Evolutionary conservation across 2,329 filamentous ascomycete genomes (phyloP), one percentile per base, ranked within the genome.

Genomic region (Hypoxylon sp.): DNA sequence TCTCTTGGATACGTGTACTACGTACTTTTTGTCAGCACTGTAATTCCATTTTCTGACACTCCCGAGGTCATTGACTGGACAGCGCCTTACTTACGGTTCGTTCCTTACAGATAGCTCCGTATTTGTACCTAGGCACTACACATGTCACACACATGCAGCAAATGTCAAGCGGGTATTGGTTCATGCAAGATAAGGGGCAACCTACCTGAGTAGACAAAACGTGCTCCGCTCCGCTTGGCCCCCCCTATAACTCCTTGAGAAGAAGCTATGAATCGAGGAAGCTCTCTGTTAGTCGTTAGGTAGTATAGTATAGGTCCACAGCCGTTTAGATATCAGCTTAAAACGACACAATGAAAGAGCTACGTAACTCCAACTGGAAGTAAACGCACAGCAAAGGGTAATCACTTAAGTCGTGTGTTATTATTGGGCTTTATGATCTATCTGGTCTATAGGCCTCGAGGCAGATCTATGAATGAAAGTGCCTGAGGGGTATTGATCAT

Each of bases 361-460:
- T 11, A 18, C 16, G 16, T 20, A 20, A 40, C 2, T 16, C n/a
- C 6, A 32, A n/a, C 36, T 28, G n/a, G 20, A 26, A 45, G 14
- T 24, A 28, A 36, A 16, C 36, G 30, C 45, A 57, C 20, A 38
- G 32, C 22, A 20, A 12, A 38, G 40, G 36, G 16, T 16, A 49
- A 44, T 28, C 44, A 32, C 40, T 42, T 18, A 18, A 50, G 48
- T 14, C 26, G 38, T 52, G 30, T 54, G 38, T 49, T 33, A 28
- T 57, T 24, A 52, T 61, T 50, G 45, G 14, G 46, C 30, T 66
- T 22, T 57, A 66, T 64, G 49, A 64, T 70, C 59, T 68, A 64
- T 68, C 49, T 68, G 44, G 56, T 64, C 62, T 70, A 64, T 48
- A 44, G 51, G 45, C 42, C 53, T 59, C 33, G 28, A 45, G 61